These are phyloP conservation scores for Backusella westeae DNA, from an alignment of 192 early-diverging fungal species.

Conservation along the genomic window DNA sequence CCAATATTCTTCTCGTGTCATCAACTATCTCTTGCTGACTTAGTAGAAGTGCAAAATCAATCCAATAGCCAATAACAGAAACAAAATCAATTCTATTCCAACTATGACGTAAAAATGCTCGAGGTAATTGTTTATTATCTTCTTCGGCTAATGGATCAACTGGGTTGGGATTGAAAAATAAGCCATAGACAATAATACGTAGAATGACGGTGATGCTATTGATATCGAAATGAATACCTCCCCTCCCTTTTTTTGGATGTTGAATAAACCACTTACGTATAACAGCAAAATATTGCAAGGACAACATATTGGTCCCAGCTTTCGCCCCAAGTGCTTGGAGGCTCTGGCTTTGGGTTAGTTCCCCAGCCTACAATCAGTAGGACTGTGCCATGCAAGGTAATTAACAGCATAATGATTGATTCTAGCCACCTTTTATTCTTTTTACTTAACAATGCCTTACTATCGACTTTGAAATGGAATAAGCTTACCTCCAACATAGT, in stretches of 20 bases:
- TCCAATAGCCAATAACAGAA: constrained; percentile 53
- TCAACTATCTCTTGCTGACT: constrained; percentile 27
- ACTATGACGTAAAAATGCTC: constrained; percentile 56
- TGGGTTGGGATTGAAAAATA: constrained; percentile 19
- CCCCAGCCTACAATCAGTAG: constrained; percentile 42
- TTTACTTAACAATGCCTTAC: too few species aligned
- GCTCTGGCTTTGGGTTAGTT: constrained; percentile 14
- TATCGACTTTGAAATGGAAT: neutral
- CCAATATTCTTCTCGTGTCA: constrained; percentile 39
- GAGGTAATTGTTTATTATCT: constrained; percentile 24
- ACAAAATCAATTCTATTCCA: constrained; percentile 62
- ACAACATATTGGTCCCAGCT: constrained; percentile 50
- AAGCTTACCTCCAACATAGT: constrained; percentile 42
- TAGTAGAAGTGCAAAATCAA: constrained; percentile 45
- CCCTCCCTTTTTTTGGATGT: neutral
- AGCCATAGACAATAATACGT: constrained; percentile 31
- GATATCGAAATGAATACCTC: neutral
- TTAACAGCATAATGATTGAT: constrained; percentile 42
- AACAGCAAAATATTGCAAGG: constrained; percentile 45
- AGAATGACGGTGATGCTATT: neutral
- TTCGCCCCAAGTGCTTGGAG: constrained; percentile 36
- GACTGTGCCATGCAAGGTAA: constrained; percentile 40
- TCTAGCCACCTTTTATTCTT: constrained; percentile 44
- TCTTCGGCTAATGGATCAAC: neutral
- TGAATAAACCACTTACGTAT: constrained; percentile 43